phyloP scores from a whole-genome alignment of 1,139 yeast genomes.

The Yamadazyma epiphylla region DNA sequence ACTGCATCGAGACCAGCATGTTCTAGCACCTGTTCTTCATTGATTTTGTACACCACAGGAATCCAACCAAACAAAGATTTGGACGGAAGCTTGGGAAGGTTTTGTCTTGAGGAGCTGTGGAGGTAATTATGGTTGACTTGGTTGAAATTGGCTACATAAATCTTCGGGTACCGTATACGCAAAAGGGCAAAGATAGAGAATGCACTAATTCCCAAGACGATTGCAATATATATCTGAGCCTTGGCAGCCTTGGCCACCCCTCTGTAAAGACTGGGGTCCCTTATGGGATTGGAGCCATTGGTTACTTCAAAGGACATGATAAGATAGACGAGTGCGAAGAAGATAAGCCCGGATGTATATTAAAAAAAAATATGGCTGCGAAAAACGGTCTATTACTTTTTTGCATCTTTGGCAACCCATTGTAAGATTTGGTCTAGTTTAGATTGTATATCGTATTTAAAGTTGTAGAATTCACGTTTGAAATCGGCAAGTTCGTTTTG shows the following conservation, averaged over 20 bases:
- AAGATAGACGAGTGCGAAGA: slow-evolving; percentile 1
- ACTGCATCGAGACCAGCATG: slow-evolving; percentile 94
- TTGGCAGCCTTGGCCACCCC: slow-evolving; percentile 38
- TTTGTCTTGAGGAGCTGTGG: slow-evolving; percentile 40
- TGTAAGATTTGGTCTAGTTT: slow-evolving; percentile 11
- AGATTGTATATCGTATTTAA: slow-evolving; percentile 11
- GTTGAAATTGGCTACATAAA: slow-evolving; percentile 60
- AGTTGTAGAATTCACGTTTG: slow-evolving; percentile 13
- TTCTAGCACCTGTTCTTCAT: slow-evolving; percentile 75
- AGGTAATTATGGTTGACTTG: slow-evolving; percentile 38
- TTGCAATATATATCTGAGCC: slow-evolving; percentile 59
- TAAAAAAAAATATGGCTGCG: too few relatives aligned
- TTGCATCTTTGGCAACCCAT: too few relatives aligned
- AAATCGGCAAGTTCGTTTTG: slow-evolving; percentile 12
- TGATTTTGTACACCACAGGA: slow-evolving; percentile 55
- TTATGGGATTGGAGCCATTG: slow-evolving; percentile 8
- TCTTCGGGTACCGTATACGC: slow-evolving; percentile 62
- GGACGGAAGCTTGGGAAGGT: slow-evolving; percentile 32
- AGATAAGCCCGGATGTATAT: too few relatives aligned
- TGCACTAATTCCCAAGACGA: slow-evolving; percentile 60
- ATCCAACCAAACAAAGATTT: slow-evolving; percentile 76
- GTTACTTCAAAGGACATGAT: background rate
- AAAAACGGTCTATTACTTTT: too few relatives aligned
- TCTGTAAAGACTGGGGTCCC: slow-evolving; percentile 16
- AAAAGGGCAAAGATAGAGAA: slow-evolving; percentile 61